Evolutionary conservation across 2,329 filamentous ascomycete genomes (phyloP), one percentile per base, ranked within the genome.

Genomic region (Neopestalotiopsis sp.): DNA sequence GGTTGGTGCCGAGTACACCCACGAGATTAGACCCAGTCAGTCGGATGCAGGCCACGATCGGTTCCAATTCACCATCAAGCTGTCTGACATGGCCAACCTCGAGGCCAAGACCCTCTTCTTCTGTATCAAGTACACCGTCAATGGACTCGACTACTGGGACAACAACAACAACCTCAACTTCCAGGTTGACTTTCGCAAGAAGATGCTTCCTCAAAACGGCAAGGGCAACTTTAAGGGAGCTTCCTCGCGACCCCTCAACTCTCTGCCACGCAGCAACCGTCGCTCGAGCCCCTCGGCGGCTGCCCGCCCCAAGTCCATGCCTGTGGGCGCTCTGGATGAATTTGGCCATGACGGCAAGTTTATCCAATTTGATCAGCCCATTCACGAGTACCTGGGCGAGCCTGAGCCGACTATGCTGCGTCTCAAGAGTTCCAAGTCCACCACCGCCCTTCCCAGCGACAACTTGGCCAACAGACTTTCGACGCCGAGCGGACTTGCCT

Each of bases 31-130:
- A 58, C 89, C 89, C 34, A 89, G 89, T 73, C 89, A 92, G 57
- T 84, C 84, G 3, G 83, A 88, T 28, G 86, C 92, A 74, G 90
- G 91, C 62, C 91, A 92, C 74, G 96, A 99, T 79, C 90, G 94
- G 52, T 99, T 99, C 83, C 93, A 91, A 77, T 99, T 99, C 82
- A 94, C 90, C 80, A 97, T 99, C 84, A 95, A 95, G 84, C 82
- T 99, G 69, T 91, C 94, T 24, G 96, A 99, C 77, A 91, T 94
- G 75, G 93, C 94, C 59, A 95, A 98, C 79, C 86, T 99, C 60
- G 95, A 98, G 80, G 89, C 90, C 72, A 98, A 98, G 86, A 97
- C 94, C 0, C 85, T 99, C 77, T 94, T 95, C 81, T 90, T 98
- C 77, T 98, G 96, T 81, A 88, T 98, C 65, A 92, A 94, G 65